These are phyloP conservation scores for Phyllosticta capitalensis DNA, from an alignment of 2,329 filamentous ascomycete species.

Conservation along the genomic window DNA sequence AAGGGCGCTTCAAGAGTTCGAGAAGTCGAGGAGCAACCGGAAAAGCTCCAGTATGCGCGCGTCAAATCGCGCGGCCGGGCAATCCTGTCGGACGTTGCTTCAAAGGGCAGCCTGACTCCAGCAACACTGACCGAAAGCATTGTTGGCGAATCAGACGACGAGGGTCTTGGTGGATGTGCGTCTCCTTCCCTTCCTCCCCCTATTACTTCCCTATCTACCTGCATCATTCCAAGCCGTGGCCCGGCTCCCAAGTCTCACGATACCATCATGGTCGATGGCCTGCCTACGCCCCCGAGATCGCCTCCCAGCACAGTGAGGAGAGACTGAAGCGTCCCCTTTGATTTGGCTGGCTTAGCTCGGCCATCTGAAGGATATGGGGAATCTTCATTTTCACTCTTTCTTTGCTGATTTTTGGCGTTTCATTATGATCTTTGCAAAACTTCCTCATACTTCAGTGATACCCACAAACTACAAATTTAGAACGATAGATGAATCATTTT, in stretches of 20 bases:
- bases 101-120: constrained; percentile 30
- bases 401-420: neutral
- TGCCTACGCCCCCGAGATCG: constrained; percentile 9
- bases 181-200: constrained; percentile 18
- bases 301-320: constrained; percentile 6
- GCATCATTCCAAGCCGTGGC: neutral
- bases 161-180: constrained; percentile 83
- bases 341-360: neutral
- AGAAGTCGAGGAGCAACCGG: constrained; percentile 45
- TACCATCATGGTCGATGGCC: constrained; percentile 4
- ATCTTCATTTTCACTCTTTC: neutral
- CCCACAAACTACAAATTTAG: neutral
- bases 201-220: neutral
- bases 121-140: constrained; percentile 55
- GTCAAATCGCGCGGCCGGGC: constrained; percentile 65
- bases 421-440: neutral
- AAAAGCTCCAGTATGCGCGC: constrained; percentile 30
- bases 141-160: constrained; percentile 63
- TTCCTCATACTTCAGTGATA: neutral
- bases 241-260: neutral
- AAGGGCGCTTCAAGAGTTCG: constrained; percentile 49
- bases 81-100: constrained; percentile 51
- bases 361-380: neutral
- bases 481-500: neutral
- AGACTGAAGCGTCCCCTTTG: neutral